Evolutionary conservation across 768 basidiomycete genomes (phyloP).

Genomic region (Trametes punicea): DNA sequence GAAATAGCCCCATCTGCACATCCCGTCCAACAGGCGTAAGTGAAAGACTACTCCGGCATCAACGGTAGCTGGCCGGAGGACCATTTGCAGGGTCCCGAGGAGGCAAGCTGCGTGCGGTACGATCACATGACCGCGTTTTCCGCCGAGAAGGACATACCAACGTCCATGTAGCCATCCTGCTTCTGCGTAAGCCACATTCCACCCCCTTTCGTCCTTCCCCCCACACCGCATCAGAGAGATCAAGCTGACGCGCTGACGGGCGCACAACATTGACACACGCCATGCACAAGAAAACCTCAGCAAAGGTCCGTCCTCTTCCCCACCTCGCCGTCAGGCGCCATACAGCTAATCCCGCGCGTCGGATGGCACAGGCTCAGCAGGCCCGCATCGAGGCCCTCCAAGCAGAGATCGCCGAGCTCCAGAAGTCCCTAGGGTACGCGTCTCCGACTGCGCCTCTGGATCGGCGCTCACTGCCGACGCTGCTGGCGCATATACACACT

Average conservation of each 20-base stretch:
- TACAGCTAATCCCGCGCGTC: not conserved
- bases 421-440: slow-evolving; percentile 46
- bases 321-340: not conserved
- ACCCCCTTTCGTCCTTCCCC: not conserved
- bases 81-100: no score
- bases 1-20: no score
- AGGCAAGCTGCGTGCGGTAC: not conserved
- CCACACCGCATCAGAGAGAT: not conserved
- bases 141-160: not conserved
- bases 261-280: no score
- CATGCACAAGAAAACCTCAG: slow-evolving; percentile 20
- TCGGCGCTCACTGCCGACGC: not conserved
- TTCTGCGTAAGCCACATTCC: not conserved
- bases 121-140: slow-evolving; percentile 2
- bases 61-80: no score
- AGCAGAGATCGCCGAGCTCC: slow-evolving; percentile 45
- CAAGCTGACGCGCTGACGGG: no score
- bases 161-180: not conserved
- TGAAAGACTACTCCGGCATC: no score
- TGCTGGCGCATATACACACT: not conserved
- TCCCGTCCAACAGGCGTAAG: no score
- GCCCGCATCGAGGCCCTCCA: slow-evolving; percentile 46
- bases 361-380: slow-evolving; percentile 43
- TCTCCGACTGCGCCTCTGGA: slow-evolving; percentile 6
- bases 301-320: slow-evolving; percentile 5